Percentiles rank a stretch among this genome's conserved stretches.
Conservation (phyloP, 164 flowering plant species). For the Kingdonia uniflora region DNA sequence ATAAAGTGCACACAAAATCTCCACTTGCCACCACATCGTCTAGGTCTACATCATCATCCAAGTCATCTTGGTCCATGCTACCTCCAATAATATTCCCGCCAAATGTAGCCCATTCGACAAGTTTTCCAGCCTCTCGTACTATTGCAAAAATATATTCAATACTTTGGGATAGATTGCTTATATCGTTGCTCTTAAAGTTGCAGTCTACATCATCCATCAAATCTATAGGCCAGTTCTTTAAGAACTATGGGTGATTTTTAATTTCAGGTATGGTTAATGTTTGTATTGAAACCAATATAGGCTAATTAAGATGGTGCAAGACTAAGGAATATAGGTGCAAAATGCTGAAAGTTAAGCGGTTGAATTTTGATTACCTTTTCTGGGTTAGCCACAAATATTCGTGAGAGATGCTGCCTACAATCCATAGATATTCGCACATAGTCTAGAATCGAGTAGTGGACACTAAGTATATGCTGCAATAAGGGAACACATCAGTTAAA, state of each 20-base stretch:
- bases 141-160: slow-evolving; percentile 56
- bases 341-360: neutral
- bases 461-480: slow-evolving; percentile 64
- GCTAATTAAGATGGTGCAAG: neutral
- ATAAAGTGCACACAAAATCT: slow-evolving; percentile 63
- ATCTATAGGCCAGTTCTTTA: slow-evolving; percentile 61
- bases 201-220: slow-evolving; percentile 37
- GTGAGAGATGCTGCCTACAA: slow-evolving; percentile 59
- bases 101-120: slow-evolving; percentile 25
- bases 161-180: slow-evolving; percentile 34
- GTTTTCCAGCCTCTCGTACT: slow-evolving; percentile 59
- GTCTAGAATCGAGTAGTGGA: slow-evolving; percentile 68
- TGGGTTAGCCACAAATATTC: slow-evolving; percentile 69
- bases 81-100: slow-evolving; percentile 35
- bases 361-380: slow-evolving; percentile 40
- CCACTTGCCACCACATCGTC: slow-evolving; percentile 69
- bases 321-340: neutral
- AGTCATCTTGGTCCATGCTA: slow-evolving; percentile 69
- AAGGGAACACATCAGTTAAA: neutral
- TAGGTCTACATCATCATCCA: slow-evolving; percentile 49
- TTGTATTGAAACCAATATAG: slow-evolving; percentile 23
- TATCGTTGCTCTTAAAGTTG: slow-evolving; percentile 18
- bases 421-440: slow-evolving; percentile 62
- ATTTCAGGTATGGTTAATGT: slow-evolving; percentile 73
- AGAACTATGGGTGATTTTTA: slow-evolving; percentile 65